Base-by-base conservation (phyloP, 2,329 filamentous ascomycete species). In the Chaetomium sp. region DNA sequence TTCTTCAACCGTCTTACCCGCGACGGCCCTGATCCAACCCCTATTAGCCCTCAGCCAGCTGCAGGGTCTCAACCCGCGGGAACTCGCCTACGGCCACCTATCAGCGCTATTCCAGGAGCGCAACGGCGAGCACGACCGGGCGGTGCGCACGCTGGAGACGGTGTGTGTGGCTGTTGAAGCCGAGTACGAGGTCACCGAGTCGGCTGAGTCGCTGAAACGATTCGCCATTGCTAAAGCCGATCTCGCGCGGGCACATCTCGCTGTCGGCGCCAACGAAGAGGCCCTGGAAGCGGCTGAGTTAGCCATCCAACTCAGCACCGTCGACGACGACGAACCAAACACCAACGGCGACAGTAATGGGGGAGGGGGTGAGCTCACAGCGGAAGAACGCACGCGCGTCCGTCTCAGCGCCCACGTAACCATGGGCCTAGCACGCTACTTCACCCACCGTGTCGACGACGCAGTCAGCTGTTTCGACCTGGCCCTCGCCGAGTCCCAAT, bases 11-110 rank as follows among this genome's bases (percentile, higher is more conserved):
- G 76, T 66, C 61, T 66, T 72, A 58, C 79, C 68, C 70, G 77
- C 78, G 65, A 83, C 73, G 59, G 87, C 74, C 68, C 79, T 96
- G 5, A 84, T 96, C 27, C 89, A 92, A 61, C 91, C 94, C 0
- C 79, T 96, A 19, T 95, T 97, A 66, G 91, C 89, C 0, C 82
- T 97, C 0, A 84, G 87, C 52, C 94, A 99, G 69, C 76, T 96
- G 2, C 82, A 82, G 54, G 79, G 79, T 6, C 84, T 96, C 63
- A 76, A 79, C 19, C 87, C 89, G 0, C 78, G 81, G 44, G 86
- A 94, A 56, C 70, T 91, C 35, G 77, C 84, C 0, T 89, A 87
- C 64, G 79, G 84, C 6, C 94, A 97, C 65, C 80, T 99, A 5
- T 81, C 84, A 1, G 85, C 89, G 0, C 76, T 97, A 2, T 87